Evolutionary conservation across 2,329 filamentous ascomycete genomes (phyloP), one percentile per base, ranked within the genome.

Genomic region (Fusarium succisae): DNA sequence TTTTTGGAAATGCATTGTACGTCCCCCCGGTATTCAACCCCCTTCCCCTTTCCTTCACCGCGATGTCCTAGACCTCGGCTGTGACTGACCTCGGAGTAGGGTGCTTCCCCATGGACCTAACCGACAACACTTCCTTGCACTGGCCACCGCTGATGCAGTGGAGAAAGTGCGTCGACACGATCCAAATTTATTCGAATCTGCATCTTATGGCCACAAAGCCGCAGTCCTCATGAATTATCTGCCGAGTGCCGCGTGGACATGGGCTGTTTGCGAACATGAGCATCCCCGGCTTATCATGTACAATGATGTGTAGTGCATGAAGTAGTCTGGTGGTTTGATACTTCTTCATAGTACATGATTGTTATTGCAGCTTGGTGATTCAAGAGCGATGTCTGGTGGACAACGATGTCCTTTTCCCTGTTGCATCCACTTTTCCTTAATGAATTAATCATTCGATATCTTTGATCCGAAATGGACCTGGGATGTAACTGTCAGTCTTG

Each of bases 1-100:
- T 92, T 35, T 85, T 89, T 20, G 90, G 91, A 13, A 93, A 93
- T 77, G 89, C 90, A 22, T 81, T 93, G 76, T 89, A 86, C 64
- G 83, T 89, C 38, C 41, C 37, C 48, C 43, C 30, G 30, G 14
- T 39, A 37, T 82, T 84, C 38, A 81, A 82, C n/a, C 79, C 83
- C 62, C 80, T 85, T 45, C 85, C 32, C 83, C 60, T 80, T 85
- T 45, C 85, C 37, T 59, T 86, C 71, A 44, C 44, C 39, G 67
- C 39, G 37, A 48, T 37, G n/a, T 53, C 28, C 48, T 41, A 53
- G 56, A 60, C 63, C 75, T 76, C 58, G 70, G 69, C 37, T 72
- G 64, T 70, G 35, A 62, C 67, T 78, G 68, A 78, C 68, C 55
- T 70, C 43, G 64, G 43, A 59, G 55, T 66, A 82, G 81, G 56